Evolutionary conservation across 2,329 filamentous ascomycete genomes (phyloP).

Genomic region (Trichophyton mentagrophytes): DNA sequence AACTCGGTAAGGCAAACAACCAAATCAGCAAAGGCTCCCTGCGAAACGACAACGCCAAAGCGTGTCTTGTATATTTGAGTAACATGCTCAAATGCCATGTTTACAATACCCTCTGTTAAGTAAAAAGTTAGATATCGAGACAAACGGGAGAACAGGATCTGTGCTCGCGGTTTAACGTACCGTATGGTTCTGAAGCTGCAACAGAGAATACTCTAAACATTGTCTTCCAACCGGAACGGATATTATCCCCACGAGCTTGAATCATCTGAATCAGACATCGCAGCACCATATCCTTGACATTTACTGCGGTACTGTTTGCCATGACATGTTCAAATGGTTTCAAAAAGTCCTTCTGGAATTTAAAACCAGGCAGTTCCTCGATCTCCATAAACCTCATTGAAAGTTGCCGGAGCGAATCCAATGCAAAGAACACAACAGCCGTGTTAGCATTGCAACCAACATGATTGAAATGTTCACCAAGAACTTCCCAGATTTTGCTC

Average conservation of each 20-base stretch:
- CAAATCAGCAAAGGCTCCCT: conserved; percentile 91
- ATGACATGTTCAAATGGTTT: conserved; percentile 98
- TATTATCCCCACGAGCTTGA: conserved; percentile 89
- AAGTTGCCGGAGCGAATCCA: conserved; percentile 87
- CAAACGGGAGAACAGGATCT: neutral
- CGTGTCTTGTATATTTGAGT: conserved; percentile 89
- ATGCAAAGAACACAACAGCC: conserved; percentile 89
- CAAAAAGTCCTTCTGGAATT: conserved; percentile 98
- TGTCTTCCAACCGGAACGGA: conserved; percentile 93
- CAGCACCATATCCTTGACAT: conserved; percentile 94
- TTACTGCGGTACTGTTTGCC: conserved; percentile 76
- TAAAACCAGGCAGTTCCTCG: conserved; percentile 94
- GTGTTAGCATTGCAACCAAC: conserved; percentile 96
- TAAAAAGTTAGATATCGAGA: conserved; percentile 15
- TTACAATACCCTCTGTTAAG: conserved; percentile 71
- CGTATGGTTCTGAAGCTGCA: conserved; percentile 77
- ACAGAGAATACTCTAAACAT: conserved; percentile 98
- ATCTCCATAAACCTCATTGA: conserved; percentile 99
- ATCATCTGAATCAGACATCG: conserved; percentile 98
- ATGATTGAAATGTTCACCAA: conserved; percentile 97
- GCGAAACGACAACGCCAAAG: conserved; percentile 89
- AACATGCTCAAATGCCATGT: conserved; percentile 92
- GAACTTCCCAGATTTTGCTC: conserved; percentile 92
- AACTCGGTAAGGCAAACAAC: conserved; percentile 96
- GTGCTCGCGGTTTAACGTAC: conserved; percentile 27